Evolutionary conservation across 192 early-diverging fungal species (phyloP), one percentile per base, ranked within the genome.

Genomic region (Globomyces pollinis-pini): DNA sequence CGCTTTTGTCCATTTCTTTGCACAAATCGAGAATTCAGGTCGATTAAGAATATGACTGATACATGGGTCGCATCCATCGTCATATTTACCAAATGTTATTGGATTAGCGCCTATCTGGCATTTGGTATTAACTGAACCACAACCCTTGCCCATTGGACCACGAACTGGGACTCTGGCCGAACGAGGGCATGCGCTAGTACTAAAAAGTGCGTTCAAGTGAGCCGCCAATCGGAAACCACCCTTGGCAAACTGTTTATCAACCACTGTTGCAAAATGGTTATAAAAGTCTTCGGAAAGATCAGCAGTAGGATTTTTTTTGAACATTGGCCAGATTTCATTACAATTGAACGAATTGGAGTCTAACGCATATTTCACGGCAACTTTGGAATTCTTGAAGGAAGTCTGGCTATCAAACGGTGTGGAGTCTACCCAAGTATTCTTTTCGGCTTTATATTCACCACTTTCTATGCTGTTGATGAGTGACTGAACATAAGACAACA

Each of bases 201-300:
- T 18, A 36, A 53, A 49, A 23, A 41, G 29, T 9, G 49, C 30
- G 55, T 62, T 62, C 15, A 63, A 21, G 51, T 45, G 49, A n/a
- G 26, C 23, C 29, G 67, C 66, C 11, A 73, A 61, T 47, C 73
- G 58, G 29, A 64, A 60, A 1, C 65, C 73, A n/a, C 35, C 73
- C 52, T 68, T 67, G 38, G 66, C 73, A 13, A 75, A 18, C 56
- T 75, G 73, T 39, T 26, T 26, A 42, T 61, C 56, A 49, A 67
- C 59, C 11, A 62, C 35, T 23, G 63, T 38, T 34, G 57, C 51
- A 38, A 39, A 41, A 20, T 20, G 23, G 24, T 42, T 39, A 50
- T 62, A 62, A 36, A 53, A 62, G 33, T 2, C 30, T 18, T 35
- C 60, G 33, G 60, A 62, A 2, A 62, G 30, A 23, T 62, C 60